A percentile compares a stretch with the other conserved stretches of the same genome.
phyloP scores from a whole-genome alignment of 2,329 filamentous ascomycete species.

The Neofusicoccum ribis region DNA sequence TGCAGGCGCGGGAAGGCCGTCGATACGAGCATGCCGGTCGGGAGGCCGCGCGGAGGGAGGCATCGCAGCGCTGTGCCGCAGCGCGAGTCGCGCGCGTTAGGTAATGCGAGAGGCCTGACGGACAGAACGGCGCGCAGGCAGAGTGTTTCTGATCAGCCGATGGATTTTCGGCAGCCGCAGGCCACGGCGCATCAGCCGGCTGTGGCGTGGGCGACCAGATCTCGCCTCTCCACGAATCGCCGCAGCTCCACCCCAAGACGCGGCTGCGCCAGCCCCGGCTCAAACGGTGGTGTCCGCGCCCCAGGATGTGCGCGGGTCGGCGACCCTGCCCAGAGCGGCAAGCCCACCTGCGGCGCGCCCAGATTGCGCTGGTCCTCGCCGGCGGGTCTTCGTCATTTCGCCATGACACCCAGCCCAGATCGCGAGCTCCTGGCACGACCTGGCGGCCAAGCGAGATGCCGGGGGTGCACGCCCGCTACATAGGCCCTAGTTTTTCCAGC shows the following conservation, averaged over 20 bases:
- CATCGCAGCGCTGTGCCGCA: too few relatives aligned
- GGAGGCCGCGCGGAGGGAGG: not conserved
- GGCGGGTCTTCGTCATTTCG: too few relatives aligned
- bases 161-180: not conserved
- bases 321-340: too few relatives aligned
- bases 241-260: not conserved
- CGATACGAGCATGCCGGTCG: not conserved
- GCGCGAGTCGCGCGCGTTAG: not conserved
- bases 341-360: too few relatives aligned
- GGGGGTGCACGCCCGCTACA: not conserved
- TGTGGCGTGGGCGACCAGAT: constrained; percentile 36
- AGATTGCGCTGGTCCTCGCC: too few relatives aligned
- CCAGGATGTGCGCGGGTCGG: too few relatives aligned
- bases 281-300: not conserved
- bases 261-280: not conserved
- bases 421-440: not conserved
- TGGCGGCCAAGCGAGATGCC: not conserved
- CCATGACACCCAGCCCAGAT: not conserved
- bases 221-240: constrained; percentile 23
- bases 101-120: not conserved
- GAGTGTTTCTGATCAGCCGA: not conserved
- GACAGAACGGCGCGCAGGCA: not conserved
- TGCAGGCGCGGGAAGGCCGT: too few relatives aligned
- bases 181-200: not conserved
- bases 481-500: not conserved